Conservation (phyloP, 2,329 filamentous ascomycete genomes). For the Macrophomina tecta region DNA sequence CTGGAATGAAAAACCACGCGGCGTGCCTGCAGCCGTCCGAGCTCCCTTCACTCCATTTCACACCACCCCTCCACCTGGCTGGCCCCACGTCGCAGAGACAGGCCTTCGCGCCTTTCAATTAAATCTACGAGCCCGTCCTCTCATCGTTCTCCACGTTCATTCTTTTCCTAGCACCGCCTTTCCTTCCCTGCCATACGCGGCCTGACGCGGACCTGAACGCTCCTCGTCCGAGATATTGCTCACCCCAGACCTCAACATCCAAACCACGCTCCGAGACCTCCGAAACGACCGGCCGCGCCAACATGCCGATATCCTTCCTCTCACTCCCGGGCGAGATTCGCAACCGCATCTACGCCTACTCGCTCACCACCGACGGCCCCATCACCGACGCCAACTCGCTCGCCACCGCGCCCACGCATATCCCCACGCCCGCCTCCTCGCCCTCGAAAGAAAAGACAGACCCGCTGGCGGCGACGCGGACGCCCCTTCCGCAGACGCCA, state of each 20-base stretch:
- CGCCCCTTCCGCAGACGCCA: slow-evolving; percentile 16
- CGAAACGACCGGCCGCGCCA: neutral
- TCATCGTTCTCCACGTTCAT: slow-evolving; percentile 1
- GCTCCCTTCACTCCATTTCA: slow-evolving; percentile 16
- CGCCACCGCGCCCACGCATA: slow-evolving; percentile 19
- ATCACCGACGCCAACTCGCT: slow-evolving; percentile 37
- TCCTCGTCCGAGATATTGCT: neutral
- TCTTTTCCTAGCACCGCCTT: neutral
- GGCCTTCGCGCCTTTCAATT: neutral
- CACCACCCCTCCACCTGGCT: slow-evolving; percentile 6
- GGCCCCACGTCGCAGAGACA: slow-evolving; percentile 13
- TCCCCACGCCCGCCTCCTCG: neutral
- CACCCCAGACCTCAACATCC: neutral
- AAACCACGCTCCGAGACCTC: neutral
- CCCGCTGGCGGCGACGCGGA: neutral
- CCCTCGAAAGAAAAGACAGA: neutral
- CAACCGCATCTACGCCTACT: slow-evolving; percentile 40
- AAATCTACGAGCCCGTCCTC: neutral
- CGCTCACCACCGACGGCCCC: slow-evolving; percentile 36
- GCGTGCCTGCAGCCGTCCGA: neutral
- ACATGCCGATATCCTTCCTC: slow-evolving; percentile 33
- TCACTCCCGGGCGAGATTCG: slow-evolving; percentile 44
- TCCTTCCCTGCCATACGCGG: slow-evolving; percentile 3
- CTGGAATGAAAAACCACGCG: slow-evolving; percentile 23
- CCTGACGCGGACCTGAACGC: neutral